Conservation (phyloP, 83 land plant genomes). For the Picea mariana region DNA sequence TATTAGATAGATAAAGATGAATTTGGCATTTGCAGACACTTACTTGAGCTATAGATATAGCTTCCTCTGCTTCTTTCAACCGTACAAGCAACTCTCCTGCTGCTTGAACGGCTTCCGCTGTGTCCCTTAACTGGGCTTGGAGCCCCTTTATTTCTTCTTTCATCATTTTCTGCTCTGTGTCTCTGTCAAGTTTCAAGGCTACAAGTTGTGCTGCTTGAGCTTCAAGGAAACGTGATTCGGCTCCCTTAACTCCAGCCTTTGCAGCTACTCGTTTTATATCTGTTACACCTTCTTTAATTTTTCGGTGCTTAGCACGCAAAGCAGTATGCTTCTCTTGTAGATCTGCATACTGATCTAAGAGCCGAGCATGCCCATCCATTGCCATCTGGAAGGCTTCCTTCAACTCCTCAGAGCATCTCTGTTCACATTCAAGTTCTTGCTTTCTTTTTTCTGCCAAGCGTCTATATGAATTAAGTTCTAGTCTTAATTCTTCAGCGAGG, state of each 20-base stretch:
- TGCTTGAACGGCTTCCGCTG: no score
- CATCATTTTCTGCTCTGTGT: no score
- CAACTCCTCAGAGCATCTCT: slow-evolving; percentile 71
- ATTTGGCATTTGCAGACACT: slow-evolving; percentile 12
- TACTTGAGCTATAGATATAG: slow-evolving; percentile 46
- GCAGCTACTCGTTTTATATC: slow-evolving; percentile 69
- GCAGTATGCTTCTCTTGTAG: slow-evolving; percentile 83
- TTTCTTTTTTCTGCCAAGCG: slow-evolving; percentile 62
- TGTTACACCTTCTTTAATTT: slow-evolving; percentile 68
- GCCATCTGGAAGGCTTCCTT: slow-evolving; percentile 82
- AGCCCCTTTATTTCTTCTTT: no score
- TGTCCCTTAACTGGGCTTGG: no score
- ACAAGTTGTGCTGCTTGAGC: no score
- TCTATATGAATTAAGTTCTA: slow-evolving; percentile 52
- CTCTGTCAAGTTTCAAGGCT: no score
- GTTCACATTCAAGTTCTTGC: slow-evolving; percentile 53
- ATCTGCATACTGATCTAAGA: slow-evolving; percentile 92
- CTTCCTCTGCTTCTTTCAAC: no score
- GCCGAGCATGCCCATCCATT: slow-evolving; percentile 81
- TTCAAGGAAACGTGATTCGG: not conserved
- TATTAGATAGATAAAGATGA: not conserved
- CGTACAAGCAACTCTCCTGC: no score
- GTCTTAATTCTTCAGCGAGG: slow-evolving; percentile 68
- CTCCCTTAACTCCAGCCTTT: slow-evolving; percentile 58
- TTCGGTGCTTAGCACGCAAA: slow-evolving; percentile 60